Percentiles rank a stretch among this genome's conserved stretches.
Evolutionary conservation across 139 green algal species (phyloP).

Genomic region (Chlamydomonas incerta): DNA sequence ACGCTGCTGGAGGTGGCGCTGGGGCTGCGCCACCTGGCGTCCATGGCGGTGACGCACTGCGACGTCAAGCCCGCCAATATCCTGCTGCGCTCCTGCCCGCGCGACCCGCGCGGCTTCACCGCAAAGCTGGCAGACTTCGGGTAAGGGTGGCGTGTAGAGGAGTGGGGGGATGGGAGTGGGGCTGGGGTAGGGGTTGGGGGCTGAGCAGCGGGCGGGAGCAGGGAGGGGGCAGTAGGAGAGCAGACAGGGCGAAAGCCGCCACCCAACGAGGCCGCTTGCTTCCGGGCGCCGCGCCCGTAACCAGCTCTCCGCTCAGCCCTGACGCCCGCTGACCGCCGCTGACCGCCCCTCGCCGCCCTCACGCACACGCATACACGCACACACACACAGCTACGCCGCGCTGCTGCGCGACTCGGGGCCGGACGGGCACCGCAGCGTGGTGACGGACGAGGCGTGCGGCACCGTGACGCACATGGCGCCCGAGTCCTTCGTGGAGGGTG

Average conservation of each 20-base stretch:
- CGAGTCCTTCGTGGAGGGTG: slow-evolving; percentile 34
- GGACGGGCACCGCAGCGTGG: slow-evolving; percentile 37
- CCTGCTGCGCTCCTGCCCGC: slow-evolving; percentile 24
- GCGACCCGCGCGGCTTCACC: slow-evolving; percentile 56
- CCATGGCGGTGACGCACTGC: slow-evolving; percentile 37
- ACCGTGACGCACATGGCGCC: slow-evolving; percentile 44
- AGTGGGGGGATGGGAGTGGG: background rate
- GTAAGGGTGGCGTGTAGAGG: background rate
- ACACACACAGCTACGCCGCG: slow-evolving; percentile 20
- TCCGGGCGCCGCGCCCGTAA: no score
- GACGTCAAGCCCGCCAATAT: slow-evolving; percentile 48
- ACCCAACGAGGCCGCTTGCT: no score
- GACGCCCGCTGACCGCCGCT: no score
- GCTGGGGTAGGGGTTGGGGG: background rate
- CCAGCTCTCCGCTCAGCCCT: no score
- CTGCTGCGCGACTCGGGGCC: slow-evolving; percentile 16
- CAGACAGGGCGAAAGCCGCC: no score
- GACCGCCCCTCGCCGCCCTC: background rate
- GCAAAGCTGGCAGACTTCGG: slow-evolving; percentile 82
- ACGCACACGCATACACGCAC: background rate
- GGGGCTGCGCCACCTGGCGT: slow-evolving; percentile 66
- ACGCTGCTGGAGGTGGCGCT: slow-evolving; percentile 62
- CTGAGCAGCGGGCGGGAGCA: no score
- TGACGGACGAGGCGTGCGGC: slow-evolving; percentile 42
- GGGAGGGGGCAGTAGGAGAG: no score